Base-by-base conservation (phyloP, 257 asterid species). In the Cinchona pubescens region DNA sequence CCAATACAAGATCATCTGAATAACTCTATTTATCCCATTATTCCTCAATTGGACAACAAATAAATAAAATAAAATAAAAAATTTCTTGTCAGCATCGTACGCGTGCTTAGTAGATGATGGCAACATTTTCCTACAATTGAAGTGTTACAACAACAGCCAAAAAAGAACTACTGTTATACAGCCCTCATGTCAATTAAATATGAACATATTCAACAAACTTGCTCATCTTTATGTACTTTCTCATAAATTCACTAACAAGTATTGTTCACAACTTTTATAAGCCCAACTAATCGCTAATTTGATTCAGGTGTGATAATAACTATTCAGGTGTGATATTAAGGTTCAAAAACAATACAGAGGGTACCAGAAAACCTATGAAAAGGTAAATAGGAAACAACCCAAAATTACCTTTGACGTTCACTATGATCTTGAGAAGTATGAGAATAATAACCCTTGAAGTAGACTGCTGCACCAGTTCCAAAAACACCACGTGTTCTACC, bases 391-490 rank as follows among this genome's bases (percentile, higher is more conserved):
- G 58, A 79, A 78, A 15, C 13, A 67, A 27, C 2, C 32, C 25
- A 27, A 63, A 67, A 76, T 55, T 86, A 92, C 98, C 97, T 87
- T 72, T 76, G 87, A 27, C 79, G 46, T 76, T 83, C 79, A 81
- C 48, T 80, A 71, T 25, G 11, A n/a, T 85, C 70, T 67, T 73
- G 79, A 42, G 86, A 73, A 64, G 82, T 83, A 65, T 67, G 76
- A 67, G 90, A 79, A 75, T 86, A 82, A 78, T 27, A 42, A 32
- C 87, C 91, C 85, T 86, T 85, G 79, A 90, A 85, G 84, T 64
- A 82, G 69, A 89, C 76, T 48, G 98, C 97, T 56, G 98, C 88
- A 71, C 99, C 99, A 67, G 90, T 85, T 45, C 99, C 99, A 61
- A 91, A 95, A 74, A 91, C 88, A 9, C 99, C 99, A 61, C 92